These are phyloP conservation scores for Blepharisma undulans DNA, from an alignment of 169 alveolate species.

Conservation along the genomic window DNA sequence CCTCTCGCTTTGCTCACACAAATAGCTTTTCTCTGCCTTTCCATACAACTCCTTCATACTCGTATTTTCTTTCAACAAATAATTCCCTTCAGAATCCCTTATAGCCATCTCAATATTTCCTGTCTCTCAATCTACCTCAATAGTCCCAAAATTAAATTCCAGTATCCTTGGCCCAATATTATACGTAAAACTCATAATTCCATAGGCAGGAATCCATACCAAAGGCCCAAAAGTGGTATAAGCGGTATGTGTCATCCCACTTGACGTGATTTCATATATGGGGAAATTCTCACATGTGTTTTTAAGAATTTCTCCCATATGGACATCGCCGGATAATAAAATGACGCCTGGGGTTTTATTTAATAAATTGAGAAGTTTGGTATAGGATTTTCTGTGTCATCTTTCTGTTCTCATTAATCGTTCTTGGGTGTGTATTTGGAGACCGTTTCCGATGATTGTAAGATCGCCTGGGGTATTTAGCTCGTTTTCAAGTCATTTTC, in stretches of 20 bases:
- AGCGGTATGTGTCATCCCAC: constrained; percentile 43
- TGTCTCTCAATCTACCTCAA: constrained; percentile 3
- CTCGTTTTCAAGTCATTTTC: constrained; percentile 71
- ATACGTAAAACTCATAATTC: not conserved
- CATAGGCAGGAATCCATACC: not conserved
- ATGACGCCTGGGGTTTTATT: constrained; percentile 62
- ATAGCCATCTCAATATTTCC: not conserved
- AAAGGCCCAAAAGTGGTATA: not conserved
- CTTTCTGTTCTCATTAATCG: constrained; percentile 48
- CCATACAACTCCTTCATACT: not conserved
- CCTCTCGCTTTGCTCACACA: not conserved
- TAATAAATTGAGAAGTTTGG: constrained; percentile 59
- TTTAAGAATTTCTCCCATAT: constrained; percentile 62
- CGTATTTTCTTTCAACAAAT: not conserved
- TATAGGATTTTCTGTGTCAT: constrained; percentile 58
- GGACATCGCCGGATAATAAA: constrained; percentile 76
- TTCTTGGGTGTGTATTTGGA: constrained; percentile 70
- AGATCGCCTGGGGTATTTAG: constrained; percentile 54
- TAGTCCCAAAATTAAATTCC: not conserved
- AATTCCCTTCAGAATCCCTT: not conserved
- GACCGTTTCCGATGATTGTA: constrained; percentile 70
- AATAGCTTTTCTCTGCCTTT: not conserved
- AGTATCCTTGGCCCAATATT: not conserved
- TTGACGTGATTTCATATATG: constrained; percentile 44
- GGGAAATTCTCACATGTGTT: constrained; percentile 41